Evolutionary conservation across 306 rosid genomes (phyloP).

Genomic region (Biancaea sappan): DNA sequence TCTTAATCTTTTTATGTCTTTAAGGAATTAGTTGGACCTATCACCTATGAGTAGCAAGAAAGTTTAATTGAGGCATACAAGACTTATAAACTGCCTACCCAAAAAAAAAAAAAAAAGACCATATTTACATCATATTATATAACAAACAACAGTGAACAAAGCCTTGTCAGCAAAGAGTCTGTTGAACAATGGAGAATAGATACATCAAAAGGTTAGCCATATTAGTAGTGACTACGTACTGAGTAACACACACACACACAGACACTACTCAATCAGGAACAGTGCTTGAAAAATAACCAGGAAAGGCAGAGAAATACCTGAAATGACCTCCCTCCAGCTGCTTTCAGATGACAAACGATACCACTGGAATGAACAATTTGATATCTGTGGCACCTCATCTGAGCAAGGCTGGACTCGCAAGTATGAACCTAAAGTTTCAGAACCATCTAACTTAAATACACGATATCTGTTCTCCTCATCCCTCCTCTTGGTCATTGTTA

Average conservation of each 20-base stretch:
- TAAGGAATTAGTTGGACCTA: too few species aligned
- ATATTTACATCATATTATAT: too few species aligned
- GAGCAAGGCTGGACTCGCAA: slow-evolving; percentile 65
- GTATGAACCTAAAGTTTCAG: slow-evolving; percentile 74
- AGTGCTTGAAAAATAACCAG: slow-evolving; percentile 20
- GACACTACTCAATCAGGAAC: slow-evolving; percentile 8
- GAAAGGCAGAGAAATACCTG: slow-evolving; percentile 54
- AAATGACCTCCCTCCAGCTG: slow-evolving; percentile 82
- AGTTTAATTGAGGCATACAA: too few species aligned
- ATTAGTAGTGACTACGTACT: not conserved
- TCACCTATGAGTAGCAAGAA: too few species aligned
- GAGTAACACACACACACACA: not conserved
- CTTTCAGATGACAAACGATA: slow-evolving; percentile 82
- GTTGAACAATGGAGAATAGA: not conserved
- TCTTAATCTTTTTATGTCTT: too few species aligned
- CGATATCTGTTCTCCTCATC: slow-evolving; percentile 65
- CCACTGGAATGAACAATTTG: slow-evolving; percentile 88
- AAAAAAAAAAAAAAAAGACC: too few species aligned
- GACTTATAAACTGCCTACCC: too few species aligned
- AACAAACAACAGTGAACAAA: not conserved
- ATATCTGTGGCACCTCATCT: slow-evolving; percentile 59
- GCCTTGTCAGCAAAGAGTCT: not conserved
- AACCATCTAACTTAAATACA: slow-evolving; percentile 64
- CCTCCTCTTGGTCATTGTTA: slow-evolving; percentile 82
- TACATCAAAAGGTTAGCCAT: not conserved